Evolutionary conservation across 371 early-diverging fungal genomes (phyloP), one percentile per base, ranked within the genome.

Genomic region (Mortierella sp.): DNA sequence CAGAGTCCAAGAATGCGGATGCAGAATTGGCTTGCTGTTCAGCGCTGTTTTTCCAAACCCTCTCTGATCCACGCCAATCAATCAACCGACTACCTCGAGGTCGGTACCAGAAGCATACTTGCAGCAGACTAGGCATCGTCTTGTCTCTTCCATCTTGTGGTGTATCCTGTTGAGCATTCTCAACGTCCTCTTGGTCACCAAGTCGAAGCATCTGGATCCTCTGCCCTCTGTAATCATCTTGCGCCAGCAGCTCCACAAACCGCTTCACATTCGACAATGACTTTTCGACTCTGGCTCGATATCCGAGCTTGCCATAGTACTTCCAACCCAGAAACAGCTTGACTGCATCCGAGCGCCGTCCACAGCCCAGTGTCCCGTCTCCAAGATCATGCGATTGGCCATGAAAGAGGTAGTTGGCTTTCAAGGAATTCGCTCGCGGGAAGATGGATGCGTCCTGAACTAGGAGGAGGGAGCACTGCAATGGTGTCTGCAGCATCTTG

Each of bases 301-400:
- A 77, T 45, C 77, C 77, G 6, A 62, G 66, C 41, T 54, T 44
- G 52, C 96, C 96, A 63, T 90, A 89, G 57, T 87, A 91, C 48
- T 87, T 88, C 96, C 96, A 95, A 4, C 88, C 85, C 62, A 95
- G 58, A 82, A 90, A 95, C 63, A 95, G 57, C 61, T 95, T 95
- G 68, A 91, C 63, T 0, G 93, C 92, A 64, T 95, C 96, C 14
- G 93, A 91, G 1, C 91, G 86, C 8, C 96, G 85, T 5, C 96
- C 96, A 65, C 95, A 95, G 12, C 94, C 96, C 50, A 95, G 67
- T 0, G 94, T 91, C 14, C 91, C 92, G 54, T 93, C 90, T 40
- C 94, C 95, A 5, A 94, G 71, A 68, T 94, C 94, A 68, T 87
- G 87, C 25, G 79, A 79, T 41, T 85, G 83, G 10, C 83, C 89